phyloP scores from a whole-genome alignment of 2,329 filamentous ascomycete species.

The Sclerotinia subarctica region DNA sequence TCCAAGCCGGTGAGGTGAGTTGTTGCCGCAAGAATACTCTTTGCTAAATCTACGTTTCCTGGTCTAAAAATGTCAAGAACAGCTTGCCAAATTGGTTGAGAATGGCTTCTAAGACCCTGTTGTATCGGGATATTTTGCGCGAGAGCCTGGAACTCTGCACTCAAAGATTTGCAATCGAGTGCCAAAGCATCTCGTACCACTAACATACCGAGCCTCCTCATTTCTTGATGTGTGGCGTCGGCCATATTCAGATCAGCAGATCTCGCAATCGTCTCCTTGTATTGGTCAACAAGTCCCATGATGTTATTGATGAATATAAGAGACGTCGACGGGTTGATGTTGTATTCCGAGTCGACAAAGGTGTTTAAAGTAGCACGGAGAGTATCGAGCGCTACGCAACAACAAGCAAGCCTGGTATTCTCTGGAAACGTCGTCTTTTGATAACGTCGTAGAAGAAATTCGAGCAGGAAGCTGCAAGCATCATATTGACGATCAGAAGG shows the following conservation, averaged over 20 bases:
- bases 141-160: conserved; percentile 66
- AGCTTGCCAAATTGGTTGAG: conserved; percentile 73
- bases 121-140: conserved; percentile 59
- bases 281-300: conserved; percentile 61
- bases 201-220: conserved; percentile 55
- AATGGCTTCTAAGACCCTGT: conserved; percentile 65
- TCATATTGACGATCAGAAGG: conserved; percentile 72
- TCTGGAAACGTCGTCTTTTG: conserved; percentile 54
- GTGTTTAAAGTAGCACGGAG: conserved; percentile 55
- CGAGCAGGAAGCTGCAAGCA: conserved; percentile 73
- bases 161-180: conserved; percentile 68
- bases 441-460: conserved; percentile 67
- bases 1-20: conserved; percentile 72
- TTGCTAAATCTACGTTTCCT: conserved; percentile 69
- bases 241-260: conserved; percentile 48
- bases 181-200: conserved; percentile 65
- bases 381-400: conserved; percentile 60
- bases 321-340: conserved; percentile 49
- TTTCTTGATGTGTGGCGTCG: conserved; percentile 42
- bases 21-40: conserved; percentile 58
- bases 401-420: conserved; percentile 58
- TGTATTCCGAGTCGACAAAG: conserved; percentile 51
- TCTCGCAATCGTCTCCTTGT: conserved; percentile 57
- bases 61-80: conserved; percentile 66
- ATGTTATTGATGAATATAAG: conserved; percentile 62